These are phyloP conservation scores for Vairimorpha apis DNA, from an alignment of 371 early-diverging fungal genomes.

Conservation along the genomic window DNA sequence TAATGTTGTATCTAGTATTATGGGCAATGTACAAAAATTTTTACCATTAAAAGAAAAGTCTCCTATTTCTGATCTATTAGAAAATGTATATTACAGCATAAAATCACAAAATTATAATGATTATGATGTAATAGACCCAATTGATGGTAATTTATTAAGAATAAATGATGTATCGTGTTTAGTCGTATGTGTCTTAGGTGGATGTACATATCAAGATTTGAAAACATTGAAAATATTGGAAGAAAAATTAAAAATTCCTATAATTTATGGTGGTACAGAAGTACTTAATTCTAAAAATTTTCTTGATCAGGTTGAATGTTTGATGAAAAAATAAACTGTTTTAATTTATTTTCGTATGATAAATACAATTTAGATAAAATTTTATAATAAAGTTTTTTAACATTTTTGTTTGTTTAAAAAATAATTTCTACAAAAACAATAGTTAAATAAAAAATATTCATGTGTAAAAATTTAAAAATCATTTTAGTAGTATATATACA, in stretches of 20 bases:
- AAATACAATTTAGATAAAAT: not conserved
- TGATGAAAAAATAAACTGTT: conserved; percentile 7
- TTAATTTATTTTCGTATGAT: conserved; percentile 2
- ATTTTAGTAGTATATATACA: too few species aligned
- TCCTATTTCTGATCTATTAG: conserved; percentile 45
- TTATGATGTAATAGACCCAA: conserved; percentile 12
- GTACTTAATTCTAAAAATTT: conserved; percentile 75
- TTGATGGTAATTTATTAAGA: conserved; percentile 4
- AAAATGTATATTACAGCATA: conserved; percentile 41
- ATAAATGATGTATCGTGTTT: conserved; percentile 49
- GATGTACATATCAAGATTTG: conserved; percentile 61
- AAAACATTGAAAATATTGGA: conserved; percentile 53
- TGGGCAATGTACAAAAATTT: conserved; percentile 54
- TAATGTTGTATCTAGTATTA: conserved; percentile 29
- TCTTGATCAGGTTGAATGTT: conserved; percentile 68
- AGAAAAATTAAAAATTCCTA: conserved; percentile 56
- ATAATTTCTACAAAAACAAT: too few species aligned
- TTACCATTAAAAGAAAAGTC: conserved; percentile 48
- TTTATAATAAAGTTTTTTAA: not conserved
- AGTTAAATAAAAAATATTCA: too few species aligned
- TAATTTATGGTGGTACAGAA: conserved; percentile 89
- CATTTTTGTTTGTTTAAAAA: not conserved
- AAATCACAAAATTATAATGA: conserved; percentile 24
- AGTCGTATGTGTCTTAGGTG: conserved; percentile 59
- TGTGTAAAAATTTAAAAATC: too few species aligned